Conservation (phyloP, 2,329 filamentous ascomycete species). For the Arthrinium phaeospermum region DNA sequence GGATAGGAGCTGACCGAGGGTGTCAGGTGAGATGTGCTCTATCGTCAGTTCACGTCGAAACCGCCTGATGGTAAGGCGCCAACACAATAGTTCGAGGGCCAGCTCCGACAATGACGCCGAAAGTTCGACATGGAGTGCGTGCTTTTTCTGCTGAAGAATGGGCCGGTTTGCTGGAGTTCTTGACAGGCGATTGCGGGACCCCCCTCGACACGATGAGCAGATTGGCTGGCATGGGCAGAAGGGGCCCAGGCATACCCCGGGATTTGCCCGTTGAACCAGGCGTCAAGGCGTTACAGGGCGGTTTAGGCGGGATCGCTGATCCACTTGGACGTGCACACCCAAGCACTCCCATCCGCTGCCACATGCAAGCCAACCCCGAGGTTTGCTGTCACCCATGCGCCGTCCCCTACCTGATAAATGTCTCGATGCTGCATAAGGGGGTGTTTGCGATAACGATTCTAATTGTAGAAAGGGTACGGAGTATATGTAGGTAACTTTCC, state of each 20-base stretch:
- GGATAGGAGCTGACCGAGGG: background rate
- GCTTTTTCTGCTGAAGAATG: conserved; percentile 6
- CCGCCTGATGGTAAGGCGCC: background rate
- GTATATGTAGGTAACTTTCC: background rate
- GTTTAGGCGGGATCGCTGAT: background rate
- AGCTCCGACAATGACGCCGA: conserved; percentile 14
- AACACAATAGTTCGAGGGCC: background rate
- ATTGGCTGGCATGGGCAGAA: background rate
- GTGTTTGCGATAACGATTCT: background rate
- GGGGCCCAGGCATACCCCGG: background rate
- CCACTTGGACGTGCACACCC: background rate
- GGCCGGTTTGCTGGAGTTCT: conserved; percentile 10
- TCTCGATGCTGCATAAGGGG: background rate
- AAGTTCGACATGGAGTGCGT: conserved; percentile 6
- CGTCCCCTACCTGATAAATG: background rate
- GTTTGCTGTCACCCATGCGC: background rate
- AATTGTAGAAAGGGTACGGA: too few relatives aligned
- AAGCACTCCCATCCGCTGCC: background rate
- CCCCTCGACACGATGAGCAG: conserved; percentile 2
- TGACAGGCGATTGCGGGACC: background rate
- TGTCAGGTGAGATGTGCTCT: background rate
- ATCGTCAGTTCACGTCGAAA: conserved; percentile 3
- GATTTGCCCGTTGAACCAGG: conserved; percentile 5
- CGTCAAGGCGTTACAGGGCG: conserved; percentile 5
- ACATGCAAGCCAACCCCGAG: background rate